These are phyloP conservation scores for Erodium chrysanthum DNA, from an alignment of 441 rosid genomes.

Conservation along the genomic window DNA sequence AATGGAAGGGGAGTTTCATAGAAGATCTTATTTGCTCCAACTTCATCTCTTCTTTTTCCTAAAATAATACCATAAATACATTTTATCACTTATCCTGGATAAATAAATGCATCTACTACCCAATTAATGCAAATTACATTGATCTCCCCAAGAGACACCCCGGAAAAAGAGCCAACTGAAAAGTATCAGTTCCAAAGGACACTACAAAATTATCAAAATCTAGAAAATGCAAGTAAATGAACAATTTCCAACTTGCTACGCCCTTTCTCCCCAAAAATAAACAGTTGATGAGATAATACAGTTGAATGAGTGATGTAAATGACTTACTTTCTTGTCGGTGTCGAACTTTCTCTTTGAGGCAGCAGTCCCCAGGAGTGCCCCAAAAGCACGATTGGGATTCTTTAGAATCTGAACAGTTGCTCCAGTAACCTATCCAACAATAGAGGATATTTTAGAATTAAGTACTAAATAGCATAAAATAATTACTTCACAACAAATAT, in stretches of 20 bases:
- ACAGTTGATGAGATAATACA: no score
- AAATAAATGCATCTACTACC: neutral
- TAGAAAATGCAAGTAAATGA: neutral
- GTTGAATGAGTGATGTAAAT: no score
- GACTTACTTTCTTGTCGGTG: constrained; percentile 35
- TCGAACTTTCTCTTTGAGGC: constrained; percentile 38
- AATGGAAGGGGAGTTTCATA: constrained; percentile 56
- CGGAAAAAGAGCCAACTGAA: neutral
- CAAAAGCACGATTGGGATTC: constrained; percentile 53
- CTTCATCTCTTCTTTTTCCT: constrained; percentile 44
- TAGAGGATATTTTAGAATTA: constrained; percentile 18
- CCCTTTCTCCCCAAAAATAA: no score
- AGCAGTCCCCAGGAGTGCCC: constrained; percentile 42
- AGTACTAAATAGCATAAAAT: neutral
- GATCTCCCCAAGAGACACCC: neutral
- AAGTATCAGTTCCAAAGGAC: neutral
- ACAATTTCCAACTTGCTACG: neutral
- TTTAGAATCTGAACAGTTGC: constrained; percentile 42
- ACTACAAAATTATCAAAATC: neutral
- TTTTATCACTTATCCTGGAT: neutral
- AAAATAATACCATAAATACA: constrained; percentile 8
- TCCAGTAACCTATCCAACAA: constrained; percentile 35
- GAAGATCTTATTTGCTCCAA: constrained; percentile 60
- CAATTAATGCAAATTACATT: no score
- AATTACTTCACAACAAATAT: constrained; percentile 8